Conservation (phyloP, 441 rosid genomes). For the Adansonia grandidieri region DNA sequence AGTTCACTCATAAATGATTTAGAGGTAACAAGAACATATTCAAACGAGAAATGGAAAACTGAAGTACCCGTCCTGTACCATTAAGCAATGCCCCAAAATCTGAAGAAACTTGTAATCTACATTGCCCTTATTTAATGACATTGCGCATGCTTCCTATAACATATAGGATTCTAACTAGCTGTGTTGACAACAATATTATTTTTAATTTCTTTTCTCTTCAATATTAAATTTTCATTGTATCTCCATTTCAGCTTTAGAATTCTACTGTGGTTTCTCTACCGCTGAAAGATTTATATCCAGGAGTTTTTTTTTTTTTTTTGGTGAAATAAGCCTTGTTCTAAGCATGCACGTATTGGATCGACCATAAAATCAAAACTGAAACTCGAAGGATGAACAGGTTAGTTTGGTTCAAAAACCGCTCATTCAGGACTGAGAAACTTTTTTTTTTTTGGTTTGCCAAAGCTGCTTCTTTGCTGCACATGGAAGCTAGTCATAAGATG, state of each 20-base stretch:
- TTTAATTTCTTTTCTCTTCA: neutral
- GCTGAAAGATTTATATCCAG: neutral
- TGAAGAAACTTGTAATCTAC: neutral
- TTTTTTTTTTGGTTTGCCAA: neutral
- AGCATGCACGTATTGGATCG: neutral
- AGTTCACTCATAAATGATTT: neutral
- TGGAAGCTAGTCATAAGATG: constrained; percentile 10
- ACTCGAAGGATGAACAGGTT: neutral
- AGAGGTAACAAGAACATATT: neutral
- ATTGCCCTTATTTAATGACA: neutral
- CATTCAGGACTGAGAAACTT: constrained; percentile 12
- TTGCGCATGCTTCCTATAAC: constrained; percentile 15
- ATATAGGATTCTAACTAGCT: too few relatives aligned
- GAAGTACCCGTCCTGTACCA: neutral
- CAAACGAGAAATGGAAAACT: neutral
- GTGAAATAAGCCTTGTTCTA: neutral
- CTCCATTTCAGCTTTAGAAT: neutral
- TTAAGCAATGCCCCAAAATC: constrained; percentile 2
- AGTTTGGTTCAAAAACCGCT: neutral
- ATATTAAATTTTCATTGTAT: neutral
- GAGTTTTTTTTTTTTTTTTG: neutral
- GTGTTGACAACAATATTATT: constrained; percentile 19
- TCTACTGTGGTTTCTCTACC: neutral
- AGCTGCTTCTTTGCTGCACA: constrained; percentile 3
- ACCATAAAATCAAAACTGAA: neutral